These are phyloP conservation scores for Neurospora tetrasperma DNA, from an alignment of 495 filamentous ascomycete genomes.

Conservation along the genomic window DNA sequence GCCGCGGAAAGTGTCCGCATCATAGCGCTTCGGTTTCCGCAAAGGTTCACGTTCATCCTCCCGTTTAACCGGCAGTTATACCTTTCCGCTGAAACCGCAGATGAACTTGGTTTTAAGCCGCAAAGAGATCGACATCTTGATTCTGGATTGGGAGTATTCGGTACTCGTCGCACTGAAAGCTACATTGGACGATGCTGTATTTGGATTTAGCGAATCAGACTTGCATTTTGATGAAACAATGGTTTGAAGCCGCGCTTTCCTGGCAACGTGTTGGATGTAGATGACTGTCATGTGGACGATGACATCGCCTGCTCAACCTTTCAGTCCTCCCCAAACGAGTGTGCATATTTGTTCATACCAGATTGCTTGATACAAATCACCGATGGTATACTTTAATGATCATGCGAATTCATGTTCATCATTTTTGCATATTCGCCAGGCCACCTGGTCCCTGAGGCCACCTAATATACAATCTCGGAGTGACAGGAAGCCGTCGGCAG, in stretches of 20 bases:
- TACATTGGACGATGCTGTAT: neutral
- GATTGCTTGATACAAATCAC: neutral
- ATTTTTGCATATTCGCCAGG: neutral
- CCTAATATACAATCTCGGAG: neutral
- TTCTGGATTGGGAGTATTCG: neutral
- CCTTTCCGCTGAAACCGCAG: neutral
- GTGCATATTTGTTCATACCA: neutral
- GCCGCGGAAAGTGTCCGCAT: neutral
- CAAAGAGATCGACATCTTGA: neutral
- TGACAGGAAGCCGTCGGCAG: neutral
- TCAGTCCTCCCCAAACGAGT: neutral
- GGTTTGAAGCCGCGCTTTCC: neutral
- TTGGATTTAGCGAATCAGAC: neutral
- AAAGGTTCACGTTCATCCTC: neutral
- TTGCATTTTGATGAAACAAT: neutral
- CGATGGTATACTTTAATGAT: neutral
- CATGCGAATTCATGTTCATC: neutral
- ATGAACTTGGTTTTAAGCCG: neutral
- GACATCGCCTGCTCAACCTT: neutral
- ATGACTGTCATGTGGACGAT: neutral
- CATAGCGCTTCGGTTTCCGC: neutral
- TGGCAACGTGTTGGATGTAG: neutral
- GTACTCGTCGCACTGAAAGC: neutral
- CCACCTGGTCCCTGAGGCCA: neutral
- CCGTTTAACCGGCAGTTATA: neutral